Evolutionary conservation across 345 rosid species (phyloP), one percentile per base, ranked within the genome.

Genomic region (Toxicodendron radicans): DNA sequence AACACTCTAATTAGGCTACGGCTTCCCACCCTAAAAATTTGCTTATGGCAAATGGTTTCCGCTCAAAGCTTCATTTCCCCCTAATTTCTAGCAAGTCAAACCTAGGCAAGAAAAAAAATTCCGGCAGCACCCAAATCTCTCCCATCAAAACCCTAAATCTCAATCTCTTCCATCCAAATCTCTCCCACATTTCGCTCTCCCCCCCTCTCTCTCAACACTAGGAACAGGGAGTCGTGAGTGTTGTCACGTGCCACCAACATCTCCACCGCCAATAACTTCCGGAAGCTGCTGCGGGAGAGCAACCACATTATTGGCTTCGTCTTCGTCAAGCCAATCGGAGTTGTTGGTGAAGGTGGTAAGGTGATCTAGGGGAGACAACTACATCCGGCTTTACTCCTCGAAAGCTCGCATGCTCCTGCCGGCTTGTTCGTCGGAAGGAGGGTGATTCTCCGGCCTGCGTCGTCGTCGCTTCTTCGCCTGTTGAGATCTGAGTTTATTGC

Each of bases 301-400:
- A 67, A 72, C 77, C 58, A 73, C 45, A 74, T 58, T 64, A 38
- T 57, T 35, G 69, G 49, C 14, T 69, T 75, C 68, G 74, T 64
- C 70, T 70, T 85, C 10, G 70, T 79, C 45, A 90, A 79, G 78
- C 85, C 87, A 41, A 82, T 85, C 60, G 90, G 89, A 61, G 62
- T 85, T 33, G 79, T 87, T 69, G 85, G 87, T n/a, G 93, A 89
- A 21, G 95, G 93, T 68, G 93, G 87, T 70, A 94, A 90, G 79
- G 20, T 90, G 59, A 83, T 94, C 24, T 92, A 90, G 85, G 92
- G 98, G 38, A 87, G 93, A 84, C 97, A 94, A 75, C 93, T 92
- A 30, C 86, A 94, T 62, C 92, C 97, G 7, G 76, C 89, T 62
- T 83, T 89, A 68, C 85, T 92, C 5, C 84, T 89, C 35, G 95